Evolutionary conservation across 257 asterid genomes (phyloP).

Genomic region (Penstemon newberryi): DNA sequence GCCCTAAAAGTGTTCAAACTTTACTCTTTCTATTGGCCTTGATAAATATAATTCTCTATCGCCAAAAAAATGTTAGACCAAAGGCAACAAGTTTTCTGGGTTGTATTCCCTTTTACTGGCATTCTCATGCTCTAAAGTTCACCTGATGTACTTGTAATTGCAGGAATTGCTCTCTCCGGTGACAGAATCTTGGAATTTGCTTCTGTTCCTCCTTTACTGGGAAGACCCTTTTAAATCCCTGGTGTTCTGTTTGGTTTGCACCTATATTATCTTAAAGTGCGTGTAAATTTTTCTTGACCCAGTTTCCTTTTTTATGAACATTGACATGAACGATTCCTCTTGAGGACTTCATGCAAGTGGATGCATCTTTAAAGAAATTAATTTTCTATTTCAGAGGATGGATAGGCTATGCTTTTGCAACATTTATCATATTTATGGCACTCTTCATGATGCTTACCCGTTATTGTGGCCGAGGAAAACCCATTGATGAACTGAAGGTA

Average conservation of each 20-base stretch:
- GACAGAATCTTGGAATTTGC: slow-evolving; percentile 59
- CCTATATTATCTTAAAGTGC: slow-evolving; percentile 68
- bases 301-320: slow-evolving; percentile 14
- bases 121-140: slow-evolving; percentile 22
- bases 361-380: slow-evolving; percentile 6
- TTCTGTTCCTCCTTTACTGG: slow-evolving; percentile 69
- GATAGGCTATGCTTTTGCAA: slow-evolving; percentile 59
- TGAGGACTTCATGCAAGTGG: slow-evolving; percentile 8
- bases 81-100: neutral
- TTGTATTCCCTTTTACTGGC: slow-evolving; percentile 13
- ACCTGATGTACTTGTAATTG: slow-evolving; percentile 29
- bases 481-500: slow-evolving; percentile 72
- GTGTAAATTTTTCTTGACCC: slow-evolving; percentile 25
- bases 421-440: slow-evolving; percentile 48
- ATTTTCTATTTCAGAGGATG: slow-evolving; percentile 71
- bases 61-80: neutral
- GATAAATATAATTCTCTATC: slow-evolving; percentile 19
- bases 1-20: slow-evolving; percentile 7
- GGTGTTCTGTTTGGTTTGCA: slow-evolving; percentile 53
- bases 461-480: slow-evolving; percentile 56
- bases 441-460: slow-evolving; percentile 77
- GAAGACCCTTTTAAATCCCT: slow-evolving; percentile 70
- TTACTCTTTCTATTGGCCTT: neutral
- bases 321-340: slow-evolving; percentile 11
- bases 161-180: slow-evolving; percentile 93